Evolutionary conservation across 148 eudicot genomes (phyloP).

Genomic region (Dianthus caryophyllus): DNA sequence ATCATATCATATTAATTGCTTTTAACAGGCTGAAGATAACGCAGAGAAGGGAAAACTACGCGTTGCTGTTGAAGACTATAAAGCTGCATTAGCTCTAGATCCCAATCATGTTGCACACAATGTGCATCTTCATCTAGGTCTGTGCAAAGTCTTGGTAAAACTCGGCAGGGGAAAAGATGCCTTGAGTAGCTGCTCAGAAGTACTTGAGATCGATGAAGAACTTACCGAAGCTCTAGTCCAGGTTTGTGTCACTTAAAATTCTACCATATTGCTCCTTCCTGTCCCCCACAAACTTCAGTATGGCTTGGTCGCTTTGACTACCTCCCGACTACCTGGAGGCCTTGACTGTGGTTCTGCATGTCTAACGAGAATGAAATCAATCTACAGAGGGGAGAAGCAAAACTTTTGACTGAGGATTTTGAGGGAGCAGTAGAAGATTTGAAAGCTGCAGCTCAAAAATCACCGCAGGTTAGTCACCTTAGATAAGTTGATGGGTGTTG

Average conservation of each 20-base stretch:
- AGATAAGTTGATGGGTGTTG: background rate
- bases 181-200: slow-evolving; percentile 63
- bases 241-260: slow-evolving; percentile 40
- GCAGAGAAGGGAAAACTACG: slow-evolving; percentile 79
- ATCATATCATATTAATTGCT: background rate
- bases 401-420: slow-evolving; percentile 78
- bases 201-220: slow-evolving; percentile 71
- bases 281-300: background rate
- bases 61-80: slow-evolving; percentile 81
- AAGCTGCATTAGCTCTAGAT: slow-evolving; percentile 79
- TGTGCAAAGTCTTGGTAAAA: slow-evolving; percentile 81
- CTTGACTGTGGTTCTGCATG: background rate
- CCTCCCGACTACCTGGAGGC: too few relatives aligned
- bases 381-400: slow-evolving; percentile 89
- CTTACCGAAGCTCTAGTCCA: slow-evolving; percentile 75
- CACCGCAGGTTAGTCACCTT: slow-evolving; percentile 66
- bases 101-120: slow-evolving; percentile 76
- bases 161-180: slow-evolving; percentile 94
- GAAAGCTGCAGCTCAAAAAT: slow-evolving; percentile 83
- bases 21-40: slow-evolving; percentile 69
- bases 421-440: slow-evolving; percentile 93
- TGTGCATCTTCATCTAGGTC: slow-evolving; percentile 85
- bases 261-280: background rate
- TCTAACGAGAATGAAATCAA: slow-evolving; percentile 15
- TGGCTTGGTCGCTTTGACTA: background rate